Percentiles rank a stretch among this genome's conserved stretches.
These are phyloP conservation scores for Adansonia grandidieri DNA, from an alignment of 441 rosid genomes.

Conservation along the genomic window DNA sequence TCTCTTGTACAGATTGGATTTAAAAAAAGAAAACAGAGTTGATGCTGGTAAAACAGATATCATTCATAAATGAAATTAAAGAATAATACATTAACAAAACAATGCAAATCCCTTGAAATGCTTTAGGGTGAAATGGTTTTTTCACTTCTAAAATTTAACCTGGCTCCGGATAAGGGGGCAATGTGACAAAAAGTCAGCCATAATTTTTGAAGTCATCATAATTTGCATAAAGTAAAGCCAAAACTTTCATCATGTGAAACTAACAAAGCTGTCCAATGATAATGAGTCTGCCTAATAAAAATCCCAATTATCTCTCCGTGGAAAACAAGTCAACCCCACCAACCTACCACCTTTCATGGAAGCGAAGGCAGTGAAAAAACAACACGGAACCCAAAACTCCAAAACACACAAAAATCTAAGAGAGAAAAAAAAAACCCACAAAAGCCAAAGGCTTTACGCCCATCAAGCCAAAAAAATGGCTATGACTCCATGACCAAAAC, in stretches of 20 bases:
- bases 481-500: slow-evolving; percentile 25
- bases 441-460: slow-evolving; percentile 37
- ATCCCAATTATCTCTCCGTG: slow-evolving; percentile 26
- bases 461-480: slow-evolving; percentile 36
- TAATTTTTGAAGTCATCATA: slow-evolving; percentile 15
- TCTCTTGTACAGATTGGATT: background rate
- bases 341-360: slow-evolving; percentile 79
- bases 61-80: slow-evolving; percentile 9
- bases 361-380: slow-evolving; percentile 26
- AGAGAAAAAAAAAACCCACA: slow-evolving; percentile 27
- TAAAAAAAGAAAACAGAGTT: background rate
- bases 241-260: slow-evolving; percentile 28
- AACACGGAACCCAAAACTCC: slow-evolving; percentile 29
- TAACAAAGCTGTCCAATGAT: slow-evolving; percentile 34
- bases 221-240: slow-evolving; percentile 29
- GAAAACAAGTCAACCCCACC: slow-evolving; percentile 74
- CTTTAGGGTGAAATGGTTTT: background rate
- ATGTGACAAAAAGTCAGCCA: slow-evolving; percentile 33
- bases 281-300: slow-evolving; percentile 29
- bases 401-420: slow-evolving; percentile 31
- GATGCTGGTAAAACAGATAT: slow-evolving; percentile 16
- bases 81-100: slow-evolving; percentile 11
- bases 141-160: slow-evolving; percentile 7
- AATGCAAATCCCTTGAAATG: slow-evolving; percentile 9
- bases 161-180: slow-evolving; percentile 35